These are phyloP conservation scores for Rhizopus sp. DNA, from an alignment of 371 early-diverging fungal species.

Conservation along the genomic window DNA sequence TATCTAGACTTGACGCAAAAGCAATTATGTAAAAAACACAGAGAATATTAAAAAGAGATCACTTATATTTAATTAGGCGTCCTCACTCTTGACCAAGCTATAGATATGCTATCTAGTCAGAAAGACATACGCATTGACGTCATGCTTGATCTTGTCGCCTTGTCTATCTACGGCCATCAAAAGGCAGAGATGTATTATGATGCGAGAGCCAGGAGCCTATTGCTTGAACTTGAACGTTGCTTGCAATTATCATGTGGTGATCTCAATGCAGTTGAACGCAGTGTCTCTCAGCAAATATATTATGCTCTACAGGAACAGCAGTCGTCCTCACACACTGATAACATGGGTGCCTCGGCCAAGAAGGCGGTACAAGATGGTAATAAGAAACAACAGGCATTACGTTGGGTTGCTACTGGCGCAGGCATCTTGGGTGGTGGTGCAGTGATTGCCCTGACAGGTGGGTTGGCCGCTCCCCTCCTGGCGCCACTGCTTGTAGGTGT, in stretches of 20 bases:
- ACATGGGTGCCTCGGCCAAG: constrained; percentile 43
- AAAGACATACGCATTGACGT: constrained; percentile 45
- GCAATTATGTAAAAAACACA: constrained; percentile 22
- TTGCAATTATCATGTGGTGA: constrained; percentile 26
- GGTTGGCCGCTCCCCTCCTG: constrained; percentile 67
- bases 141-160: constrained; percentile 34
- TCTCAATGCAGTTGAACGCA: constrained; percentile 40
- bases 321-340: constrained; percentile 8
- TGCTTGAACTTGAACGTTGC: constrained; percentile 28
- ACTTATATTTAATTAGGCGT: background rate
- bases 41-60: background rate
- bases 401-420: constrained; percentile 64
- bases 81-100: constrained; percentile 19
- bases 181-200: constrained; percentile 36
- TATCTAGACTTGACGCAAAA: constrained; percentile 30
- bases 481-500: constrained; percentile 60
- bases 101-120: constrained; percentile 8
- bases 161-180: constrained; percentile 14
- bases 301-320: constrained; percentile 37
- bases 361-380: constrained; percentile 52
- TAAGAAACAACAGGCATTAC: constrained; percentile 50
- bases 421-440: constrained; percentile 66
- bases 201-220: constrained; percentile 39
- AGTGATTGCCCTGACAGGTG: constrained; percentile 66
- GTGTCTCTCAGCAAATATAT: constrained; percentile 50